Evolutionary conservation across 768 basidiomycete genomes (phyloP).

Genomic region (Lenzites betulinus): DNA sequence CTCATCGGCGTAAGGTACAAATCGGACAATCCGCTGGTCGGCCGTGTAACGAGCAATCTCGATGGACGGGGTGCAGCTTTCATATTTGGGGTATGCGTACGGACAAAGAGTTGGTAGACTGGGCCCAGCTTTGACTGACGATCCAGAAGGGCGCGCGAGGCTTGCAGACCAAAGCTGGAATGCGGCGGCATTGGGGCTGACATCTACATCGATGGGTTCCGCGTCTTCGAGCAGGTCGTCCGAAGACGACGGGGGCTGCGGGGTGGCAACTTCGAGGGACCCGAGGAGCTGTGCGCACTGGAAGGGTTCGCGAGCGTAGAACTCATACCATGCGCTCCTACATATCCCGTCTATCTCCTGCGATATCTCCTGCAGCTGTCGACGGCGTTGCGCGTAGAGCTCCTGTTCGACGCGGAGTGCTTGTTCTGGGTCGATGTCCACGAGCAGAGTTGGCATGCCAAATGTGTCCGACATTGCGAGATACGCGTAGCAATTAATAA

Average conservation of each 20-base stretch:
- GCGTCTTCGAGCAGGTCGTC: background rate
- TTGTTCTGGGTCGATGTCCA: background rate
- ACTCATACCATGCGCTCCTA: slow-evolving; percentile 44
- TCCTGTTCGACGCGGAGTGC: slow-evolving; percentile 1
- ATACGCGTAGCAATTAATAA: background rate
- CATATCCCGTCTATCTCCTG: slow-evolving; percentile 31
- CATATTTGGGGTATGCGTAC: slow-evolving; percentile 39
- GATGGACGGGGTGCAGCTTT: slow-evolving; percentile 48
- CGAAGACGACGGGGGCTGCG: background rate
- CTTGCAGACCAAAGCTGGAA: too few relatives aligned
- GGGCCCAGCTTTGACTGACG: background rate
- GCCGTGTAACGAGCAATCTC: slow-evolving; percentile 29
- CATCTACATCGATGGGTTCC: background rate
- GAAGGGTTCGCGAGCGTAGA: slow-evolving; percentile 47
- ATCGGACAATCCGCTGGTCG: slow-evolving; percentile 24
- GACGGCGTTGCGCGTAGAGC: slow-evolving; percentile 4
- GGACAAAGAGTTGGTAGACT: background rate
- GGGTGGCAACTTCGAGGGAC: slow-evolving; percentile 11
- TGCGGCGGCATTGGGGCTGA: background rate
- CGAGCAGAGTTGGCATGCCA: background rate
- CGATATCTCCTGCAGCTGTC: background rate
- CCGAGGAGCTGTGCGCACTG: slow-evolving; percentile 34
- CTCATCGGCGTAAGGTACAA: slow-evolving; percentile 54
- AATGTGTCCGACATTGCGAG: too few relatives aligned
- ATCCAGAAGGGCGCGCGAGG: too few relatives aligned